Conservation (phyloP, 2,329 filamentous ascomycete species). For the Trichoderma sp. region DNA sequence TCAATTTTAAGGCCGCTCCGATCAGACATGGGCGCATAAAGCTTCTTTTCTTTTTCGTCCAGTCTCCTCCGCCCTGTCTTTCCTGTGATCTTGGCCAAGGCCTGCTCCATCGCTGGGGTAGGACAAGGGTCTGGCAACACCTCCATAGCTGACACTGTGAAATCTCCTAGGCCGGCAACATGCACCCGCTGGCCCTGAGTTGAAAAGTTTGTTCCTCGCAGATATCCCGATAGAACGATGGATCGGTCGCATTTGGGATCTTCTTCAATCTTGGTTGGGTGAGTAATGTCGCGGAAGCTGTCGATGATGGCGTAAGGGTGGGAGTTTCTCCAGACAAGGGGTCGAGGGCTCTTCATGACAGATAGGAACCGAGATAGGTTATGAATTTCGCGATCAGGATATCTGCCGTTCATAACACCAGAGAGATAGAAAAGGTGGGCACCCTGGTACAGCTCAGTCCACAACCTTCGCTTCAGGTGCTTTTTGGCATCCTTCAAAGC, state of each 20-base stretch:
- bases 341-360: slow-evolving; percentile 98
- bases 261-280: slow-evolving; percentile 86
- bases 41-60: slow-evolving; percentile 94
- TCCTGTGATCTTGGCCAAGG: slow-evolving; percentile 78
- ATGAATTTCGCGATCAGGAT: slow-evolving; percentile 94
- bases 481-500: slow-evolving; percentile 94
- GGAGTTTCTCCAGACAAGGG: slow-evolving; percentile 93
- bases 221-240: slow-evolving; percentile 87
- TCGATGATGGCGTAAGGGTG: slow-evolving; percentile 94
- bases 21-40: slow-evolving; percentile 98
- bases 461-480: slow-evolving; percentile 89
- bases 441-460: slow-evolving; percentile 95
- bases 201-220: slow-evolving; percentile 92
- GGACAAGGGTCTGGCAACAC: slow-evolving; percentile 91
- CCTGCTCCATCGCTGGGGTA: slow-evolving; percentile 87
- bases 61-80: slow-evolving; percentile 78
- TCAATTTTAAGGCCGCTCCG: slow-evolving; percentile 95
- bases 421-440: slow-evolving; percentile 97
- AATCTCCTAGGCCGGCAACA: slow-evolving; percentile 88
- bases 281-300: slow-evolving; percentile 92
- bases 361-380: slow-evolving; percentile 94
- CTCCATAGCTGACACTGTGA: slow-evolving; percentile 81
- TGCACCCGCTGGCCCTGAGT: slow-evolving; percentile 84
- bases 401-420: slow-evolving; percentile 93
- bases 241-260: slow-evolving; percentile 88